Base-by-base conservation (phyloP, 176 grass and related monocot genomes). In the Musa beccarii region DNA sequence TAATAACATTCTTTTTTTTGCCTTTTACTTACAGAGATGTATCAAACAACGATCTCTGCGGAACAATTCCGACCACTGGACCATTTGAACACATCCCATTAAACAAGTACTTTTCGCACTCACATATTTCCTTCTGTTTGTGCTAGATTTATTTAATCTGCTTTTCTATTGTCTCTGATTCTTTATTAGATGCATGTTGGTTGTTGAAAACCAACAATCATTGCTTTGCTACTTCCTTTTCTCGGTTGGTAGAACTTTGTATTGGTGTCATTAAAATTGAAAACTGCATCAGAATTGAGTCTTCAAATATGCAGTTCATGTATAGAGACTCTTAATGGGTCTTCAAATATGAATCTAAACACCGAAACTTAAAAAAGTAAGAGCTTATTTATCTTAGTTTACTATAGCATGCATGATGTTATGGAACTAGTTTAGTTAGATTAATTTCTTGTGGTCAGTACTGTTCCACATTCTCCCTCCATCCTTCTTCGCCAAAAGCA, bases 11-110 rank as follows among this genome's bases (percentile, higher is more conserved):
- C 3, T 59, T 72, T 73, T 51, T 75, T 11, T 70, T 66, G 22
- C 25, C 76, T 62, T 66, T 43, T 5, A 43, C 34, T 89, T 86
- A 65, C 85, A 99, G 96, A 83, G 91, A 99, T 76, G 89, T 99
- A 77, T 92, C 96, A 56, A 86, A 83, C 49, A 99, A 99, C 80
- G 81, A 95, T 77, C 81, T 99, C 50, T 92, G 91, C 24, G 91
- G 96, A 80, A 94, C 96, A 23, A 99, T 99, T 88, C 96, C 96
- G 17, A 89, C 89, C 0, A 87, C 91, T 53, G 86, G 91, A 59
- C 89, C 91, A 83, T 99, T 99, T 81, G 96, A 95, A 53, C 91
- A 73, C 75, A 95, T 99, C 81, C 84, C 91, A 26, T 83, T 99
- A 76, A 88, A 75, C 91, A 99, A 99, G 96, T 99, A 99, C 84